Conservation (phyloP, 129 eudicot genomes). For the Ambrosia artemisiifolia region DNA sequence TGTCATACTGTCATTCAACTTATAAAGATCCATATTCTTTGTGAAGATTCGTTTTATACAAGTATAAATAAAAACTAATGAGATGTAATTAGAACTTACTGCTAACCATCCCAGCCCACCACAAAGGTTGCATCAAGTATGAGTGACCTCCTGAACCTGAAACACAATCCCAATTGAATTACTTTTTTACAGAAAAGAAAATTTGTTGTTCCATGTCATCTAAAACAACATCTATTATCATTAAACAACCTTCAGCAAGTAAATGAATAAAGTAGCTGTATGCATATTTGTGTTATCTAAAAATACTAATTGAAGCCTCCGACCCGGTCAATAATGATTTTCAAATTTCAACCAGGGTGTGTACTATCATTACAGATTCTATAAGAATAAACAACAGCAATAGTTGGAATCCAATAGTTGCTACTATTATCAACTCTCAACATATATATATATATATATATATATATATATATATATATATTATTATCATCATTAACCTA, state of each 20-base stretch:
- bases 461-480: background rate
- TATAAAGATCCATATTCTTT: background rate
- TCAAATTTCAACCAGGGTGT: background rate
- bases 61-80: background rate
- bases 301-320: background rate
- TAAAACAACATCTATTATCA: background rate
- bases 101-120: constrained; percentile 96
- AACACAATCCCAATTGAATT: constrained; percentile 6
- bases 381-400: background rate
- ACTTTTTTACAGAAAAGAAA: background rate
- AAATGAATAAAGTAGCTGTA: background rate
- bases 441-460: background rate
- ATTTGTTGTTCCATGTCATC: background rate
- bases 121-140: constrained; percentile 74
- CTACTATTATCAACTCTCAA: background rate
- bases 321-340: background rate
- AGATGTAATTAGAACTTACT: constrained; percentile 49
- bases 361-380: background rate
- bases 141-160: constrained; percentile 86
- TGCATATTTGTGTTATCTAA: background rate
- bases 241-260: background rate
- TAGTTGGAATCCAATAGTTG: too few species aligned
- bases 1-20: constrained; percentile 5
- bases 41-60: background rate
- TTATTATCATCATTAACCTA: background rate